Evolutionary conservation across 2,329 filamentous ascomycete species (phyloP), one percentile per base, ranked within the genome.

Genomic region (Venturia nashicola): DNA sequence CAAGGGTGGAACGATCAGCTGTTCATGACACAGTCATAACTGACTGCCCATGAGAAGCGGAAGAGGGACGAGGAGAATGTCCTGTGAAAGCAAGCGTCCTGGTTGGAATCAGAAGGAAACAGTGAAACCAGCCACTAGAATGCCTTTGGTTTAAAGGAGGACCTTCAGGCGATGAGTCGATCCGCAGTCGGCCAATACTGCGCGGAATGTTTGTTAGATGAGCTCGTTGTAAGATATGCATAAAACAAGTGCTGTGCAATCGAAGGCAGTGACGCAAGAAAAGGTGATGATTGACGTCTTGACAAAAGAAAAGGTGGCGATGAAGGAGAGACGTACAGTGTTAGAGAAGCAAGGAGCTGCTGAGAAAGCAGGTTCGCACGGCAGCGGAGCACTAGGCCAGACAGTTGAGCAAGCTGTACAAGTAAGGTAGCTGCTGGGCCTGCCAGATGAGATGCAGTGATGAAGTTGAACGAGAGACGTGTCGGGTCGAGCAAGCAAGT

Each of bases 331-430:
- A 57, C 51, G 32, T 57, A 57, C 51, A 36, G 32, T 20, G 51
- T 57, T n/a, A 57, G 51, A 57, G 51, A 57, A 57, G 51, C 51
- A 57, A n/a, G 51, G 51, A 36, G 51, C 51, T 36, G 51, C 51
- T 57, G 51, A 57, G 32, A 27, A 57, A 57, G 51, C 51, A 57
- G 32, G 51, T 57, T 57, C 51, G 6, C 7, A 32, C 12, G 11
- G 48, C 14, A 32, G 48, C 27, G 11, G 23, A 54, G 48, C 48
- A 32, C 48, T 54, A 36, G 27, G 27, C 51, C 27, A 36, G 51
- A 57, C 51, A 57, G 32, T 36, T 12, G 32, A 57, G 32, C 27
- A n/a, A n/a, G 23, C 51, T 36, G 27, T 27, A 2, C 27, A 27
- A 27, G 51, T 8, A 57, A 27, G 4, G 51, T 8, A 57, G 51